phyloP scores from a whole-genome alignment of 2,329 filamentous ascomycete genomes.

The Cyclaneusma minus region DNA sequence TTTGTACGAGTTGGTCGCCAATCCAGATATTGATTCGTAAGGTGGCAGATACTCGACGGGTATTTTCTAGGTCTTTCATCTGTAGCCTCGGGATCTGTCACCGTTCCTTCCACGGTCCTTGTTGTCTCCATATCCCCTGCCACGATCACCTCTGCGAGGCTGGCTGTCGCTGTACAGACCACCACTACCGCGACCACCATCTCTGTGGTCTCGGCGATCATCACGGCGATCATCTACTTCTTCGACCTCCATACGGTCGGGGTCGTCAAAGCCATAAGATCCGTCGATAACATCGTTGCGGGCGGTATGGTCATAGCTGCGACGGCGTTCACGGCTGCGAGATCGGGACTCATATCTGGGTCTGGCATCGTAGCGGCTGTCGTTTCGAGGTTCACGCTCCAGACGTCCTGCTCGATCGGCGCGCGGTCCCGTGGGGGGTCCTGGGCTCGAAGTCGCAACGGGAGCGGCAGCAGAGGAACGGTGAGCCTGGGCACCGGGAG shows the following conservation, averaged over 20 bases:
- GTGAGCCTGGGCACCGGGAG: constrained; percentile 4
- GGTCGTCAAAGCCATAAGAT: constrained; percentile 17
- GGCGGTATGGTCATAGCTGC: constrained; percentile 8
- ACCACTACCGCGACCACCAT: constrained; percentile 5
- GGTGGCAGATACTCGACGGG: too few relatives aligned
- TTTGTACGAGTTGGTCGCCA: too few relatives aligned
- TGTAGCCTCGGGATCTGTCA: constrained; percentile 9
- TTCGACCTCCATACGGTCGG: constrained; percentile 19
- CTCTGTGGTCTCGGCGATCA: too few relatives aligned
- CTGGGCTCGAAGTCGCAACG: constrained; percentile 4
- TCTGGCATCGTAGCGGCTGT: constrained; percentile 7
- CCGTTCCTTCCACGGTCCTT: constrained; percentile 8
- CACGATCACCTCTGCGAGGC: constrained; percentile 9
- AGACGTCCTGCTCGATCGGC: constrained; percentile 9
- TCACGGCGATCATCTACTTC: constrained; percentile 6
- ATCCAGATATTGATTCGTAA: too few relatives aligned
- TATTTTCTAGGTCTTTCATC: too few relatives aligned
- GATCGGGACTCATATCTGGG: constrained; percentile 12
- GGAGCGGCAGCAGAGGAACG: constrained; percentile 3
- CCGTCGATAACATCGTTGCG: constrained; percentile 18
- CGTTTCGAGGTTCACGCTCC: constrained; percentile 9
- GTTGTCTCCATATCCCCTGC: constrained; percentile 8
- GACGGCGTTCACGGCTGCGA: constrained; percentile 8
- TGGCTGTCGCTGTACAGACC: constrained; percentile 18
- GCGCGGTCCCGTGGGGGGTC: constrained; percentile 15